A percentile compares a stretch with the other conserved stretches of the same genome.
These are phyloP conservation scores for Chaetomium strumarium DNA, from an alignment of 2,329 filamentous ascomycete species.

Conservation along the genomic window DNA sequence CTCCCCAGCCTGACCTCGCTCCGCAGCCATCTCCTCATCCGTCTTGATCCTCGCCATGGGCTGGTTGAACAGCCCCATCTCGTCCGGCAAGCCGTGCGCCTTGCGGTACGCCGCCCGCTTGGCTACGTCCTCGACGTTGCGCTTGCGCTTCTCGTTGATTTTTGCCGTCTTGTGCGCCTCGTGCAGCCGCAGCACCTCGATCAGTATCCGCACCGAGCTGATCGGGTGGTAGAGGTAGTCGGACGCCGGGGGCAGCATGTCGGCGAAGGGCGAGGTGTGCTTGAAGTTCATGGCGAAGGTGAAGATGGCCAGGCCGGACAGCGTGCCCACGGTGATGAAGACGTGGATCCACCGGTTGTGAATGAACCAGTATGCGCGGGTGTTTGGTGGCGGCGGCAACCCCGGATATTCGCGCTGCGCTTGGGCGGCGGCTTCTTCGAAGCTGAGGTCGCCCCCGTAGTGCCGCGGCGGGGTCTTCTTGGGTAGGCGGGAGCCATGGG, in stretches of 20 bases:
- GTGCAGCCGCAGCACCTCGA: constrained; percentile 72
- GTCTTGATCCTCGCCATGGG: constrained; percentile 21
- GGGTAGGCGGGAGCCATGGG: constrained; percentile 67
- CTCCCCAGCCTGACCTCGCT: constrained; percentile 18
- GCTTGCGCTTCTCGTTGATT: constrained; percentile 65
- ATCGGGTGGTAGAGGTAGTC: constrained; percentile 66
- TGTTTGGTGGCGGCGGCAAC: constrained; percentile 78
- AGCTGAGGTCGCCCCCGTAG: constrained; percentile 68
- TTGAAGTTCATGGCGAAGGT: constrained; percentile 77
- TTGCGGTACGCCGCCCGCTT: constrained; percentile 82
- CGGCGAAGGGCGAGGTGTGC: constrained; percentile 68
- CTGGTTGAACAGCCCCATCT: constrained; percentile 42
- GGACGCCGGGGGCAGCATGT: constrained; percentile 67
- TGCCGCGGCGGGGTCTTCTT: constrained; percentile 53
- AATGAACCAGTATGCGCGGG: constrained; percentile 79
- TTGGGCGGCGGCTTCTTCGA: constrained; percentile 61
- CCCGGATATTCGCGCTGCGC: constrained; percentile 72
- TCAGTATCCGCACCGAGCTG: constrained; percentile 56
- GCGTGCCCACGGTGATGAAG: constrained; percentile 75
- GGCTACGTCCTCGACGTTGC: constrained; percentile 74
- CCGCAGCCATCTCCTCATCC: constrained; percentile 20
- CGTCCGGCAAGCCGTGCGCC: constrained; percentile 72
- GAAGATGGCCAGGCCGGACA: constrained; percentile 61
- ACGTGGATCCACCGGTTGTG: constrained; percentile 71
- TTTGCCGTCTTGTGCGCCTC: constrained; percentile 62